These are phyloP conservation scores for Irpex sp. DNA, from an alignment of 1,284 basidiomycete species.

Conservation along the genomic window DNA sequence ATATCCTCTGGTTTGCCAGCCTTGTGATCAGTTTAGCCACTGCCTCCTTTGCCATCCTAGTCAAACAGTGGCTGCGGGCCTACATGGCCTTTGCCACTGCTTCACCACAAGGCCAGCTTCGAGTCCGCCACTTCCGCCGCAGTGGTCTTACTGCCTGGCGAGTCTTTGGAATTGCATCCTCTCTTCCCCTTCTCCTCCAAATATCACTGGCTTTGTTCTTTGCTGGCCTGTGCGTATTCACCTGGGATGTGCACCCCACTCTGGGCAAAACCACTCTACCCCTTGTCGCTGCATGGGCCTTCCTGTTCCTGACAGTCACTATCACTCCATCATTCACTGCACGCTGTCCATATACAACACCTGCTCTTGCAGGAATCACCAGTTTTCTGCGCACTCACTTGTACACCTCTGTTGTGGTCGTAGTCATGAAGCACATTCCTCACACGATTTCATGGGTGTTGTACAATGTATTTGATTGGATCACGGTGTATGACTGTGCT, in stretches of 20 bases:
- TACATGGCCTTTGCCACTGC: too few species aligned
- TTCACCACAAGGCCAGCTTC: too few species aligned
- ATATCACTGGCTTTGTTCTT: conserved; percentile 14
- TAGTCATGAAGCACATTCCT: neutral
- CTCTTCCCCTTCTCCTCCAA: conserved; percentile 14
- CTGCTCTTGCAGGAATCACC: neutral
- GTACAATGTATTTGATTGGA: too few species aligned
- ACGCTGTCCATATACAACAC: conserved; percentile 1
- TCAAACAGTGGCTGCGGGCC: conserved; percentile 17
- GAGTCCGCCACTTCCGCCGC: too few species aligned
- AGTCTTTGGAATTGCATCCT: too few species aligned
- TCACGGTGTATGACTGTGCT: too few species aligned
- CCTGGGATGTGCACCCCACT: conserved; percentile 5
- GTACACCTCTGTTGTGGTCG: neutral
- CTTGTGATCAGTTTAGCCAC: conserved; percentile 14
- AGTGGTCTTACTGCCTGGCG: too few species aligned
- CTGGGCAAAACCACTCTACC: neutral
- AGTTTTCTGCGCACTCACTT: neutral
- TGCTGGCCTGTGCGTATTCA: conserved; percentile 12
- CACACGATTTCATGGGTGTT: too few species aligned
- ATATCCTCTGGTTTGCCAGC: conserved; percentile 13
- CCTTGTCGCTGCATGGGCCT: neutral
- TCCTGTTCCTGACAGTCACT: neutral
- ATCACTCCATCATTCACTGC: neutral
- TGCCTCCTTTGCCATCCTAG: conserved; percentile 13